Percentiles rank a stretch among this genome's conserved stretches.
Evolutionary conservation across 176 grass and related monocot genomes (phyloP).

Genomic region (Elymus sibiricus): DNA sequence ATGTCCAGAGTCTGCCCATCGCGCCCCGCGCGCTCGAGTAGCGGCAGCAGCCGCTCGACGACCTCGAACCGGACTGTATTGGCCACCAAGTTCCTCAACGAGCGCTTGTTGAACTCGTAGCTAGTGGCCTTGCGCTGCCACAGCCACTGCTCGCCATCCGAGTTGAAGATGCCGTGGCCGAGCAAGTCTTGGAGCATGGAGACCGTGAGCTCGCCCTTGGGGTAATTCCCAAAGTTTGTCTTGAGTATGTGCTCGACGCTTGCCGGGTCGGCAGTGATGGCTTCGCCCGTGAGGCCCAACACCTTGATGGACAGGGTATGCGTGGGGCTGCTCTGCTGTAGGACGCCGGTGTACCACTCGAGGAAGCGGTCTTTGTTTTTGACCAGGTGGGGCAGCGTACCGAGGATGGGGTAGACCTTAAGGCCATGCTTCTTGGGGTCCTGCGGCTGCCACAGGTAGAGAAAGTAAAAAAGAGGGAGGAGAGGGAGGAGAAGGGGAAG

Average conservation of each 20-base stretch:
- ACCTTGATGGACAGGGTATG: constrained; percentile 43
- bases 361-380: constrained; percentile 51
- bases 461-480: constrained; percentile 15
- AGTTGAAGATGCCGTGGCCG: not conserved
- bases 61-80: constrained; percentile 25
- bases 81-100: constrained; percentile 32
- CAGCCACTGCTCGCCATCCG: not conserved
- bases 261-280: constrained; percentile 48
- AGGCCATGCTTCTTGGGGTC: not conserved
- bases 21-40: not conserved
- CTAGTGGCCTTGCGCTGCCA: constrained; percentile 59
- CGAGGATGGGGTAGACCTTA: constrained; percentile 50
- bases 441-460: constrained; percentile 20
- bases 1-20: not conserved
- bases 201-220: constrained; percentile 13
- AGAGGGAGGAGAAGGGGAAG: not conserved
- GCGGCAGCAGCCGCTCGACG: constrained; percentile 13
- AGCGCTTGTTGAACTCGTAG: constrained; percentile 41
- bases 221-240: constrained; percentile 50
- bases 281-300: not conserved
- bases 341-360: constrained; percentile 40
- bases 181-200: not conserved
- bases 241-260: constrained; percentile 57
- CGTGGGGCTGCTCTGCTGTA: constrained; percentile 34
- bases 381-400: constrained; percentile 35